A percentile compares a stretch with the other conserved stretches of the same genome.
These are phyloP conservation scores for Fistulifera solaris DNA, from an alignment of 108 stramenopile species.

Conservation along the genomic window DNA sequence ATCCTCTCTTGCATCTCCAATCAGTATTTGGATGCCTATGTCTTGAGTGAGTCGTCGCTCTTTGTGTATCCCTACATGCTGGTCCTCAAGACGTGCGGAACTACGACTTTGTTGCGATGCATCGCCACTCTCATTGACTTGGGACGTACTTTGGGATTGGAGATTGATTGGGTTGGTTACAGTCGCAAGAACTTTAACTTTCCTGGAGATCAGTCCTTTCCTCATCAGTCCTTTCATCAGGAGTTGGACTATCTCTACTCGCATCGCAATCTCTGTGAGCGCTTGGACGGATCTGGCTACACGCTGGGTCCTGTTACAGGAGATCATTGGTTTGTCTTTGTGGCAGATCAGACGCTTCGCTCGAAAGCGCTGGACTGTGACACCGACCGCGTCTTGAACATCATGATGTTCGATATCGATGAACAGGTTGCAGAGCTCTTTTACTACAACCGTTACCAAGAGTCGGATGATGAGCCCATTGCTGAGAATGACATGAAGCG, in stretches of 20 bases:
- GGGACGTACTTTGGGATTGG: constrained; percentile 79
- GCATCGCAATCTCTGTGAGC: constrained; percentile 80
- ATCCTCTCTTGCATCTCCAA: constrained; percentile 91
- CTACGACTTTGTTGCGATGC: constrained; percentile 97
- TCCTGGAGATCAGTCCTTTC: constrained; percentile 89
- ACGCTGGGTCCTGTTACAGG: constrained; percentile 96
- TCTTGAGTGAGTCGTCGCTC: constrained; percentile 92
- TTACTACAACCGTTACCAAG: constrained; percentile 70
- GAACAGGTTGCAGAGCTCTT: constrained; percentile 79
- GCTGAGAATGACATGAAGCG: constrained; percentile 75
- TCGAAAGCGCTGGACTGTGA: constrained; percentile 40
- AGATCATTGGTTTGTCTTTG: constrained; percentile 99
- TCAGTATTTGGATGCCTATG: constrained; percentile 94
- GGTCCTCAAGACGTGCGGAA: constrained; percentile 99
- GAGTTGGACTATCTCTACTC: constrained; percentile 88
- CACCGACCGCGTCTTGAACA: constrained; percentile 96
- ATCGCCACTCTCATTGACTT: constrained; percentile 85
- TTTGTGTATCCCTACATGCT: constrained; percentile 99
- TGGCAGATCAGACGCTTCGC: constrained; percentile 95
- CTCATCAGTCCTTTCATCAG: constrained; percentile 85
- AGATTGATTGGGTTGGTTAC: constrained; percentile 99
- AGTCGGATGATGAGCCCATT: constrained; percentile 42
- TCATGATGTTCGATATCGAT: constrained; percentile 99
- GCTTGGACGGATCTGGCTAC: constrained; percentile 92
- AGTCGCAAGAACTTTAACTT: constrained; percentile 97